Base-by-base conservation (phyloP, 345 rosid genomes). In the Melaleuca quinquenervia region DNA sequence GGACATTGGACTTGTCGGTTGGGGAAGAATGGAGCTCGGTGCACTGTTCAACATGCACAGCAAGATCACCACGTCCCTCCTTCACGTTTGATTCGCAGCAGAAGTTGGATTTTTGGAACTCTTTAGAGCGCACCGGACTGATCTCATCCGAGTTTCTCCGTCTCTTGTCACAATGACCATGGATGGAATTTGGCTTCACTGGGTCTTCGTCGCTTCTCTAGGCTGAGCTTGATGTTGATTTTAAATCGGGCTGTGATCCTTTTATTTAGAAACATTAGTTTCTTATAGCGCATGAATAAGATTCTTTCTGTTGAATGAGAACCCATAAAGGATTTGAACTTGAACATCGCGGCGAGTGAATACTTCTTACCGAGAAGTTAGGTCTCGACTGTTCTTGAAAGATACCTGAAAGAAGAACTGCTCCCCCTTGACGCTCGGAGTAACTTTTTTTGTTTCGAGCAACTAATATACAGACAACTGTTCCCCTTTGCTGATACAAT, bases 301-400 rank as follows among this genome's bases (percentile, higher is more conserved):
- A 41, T 41, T 41, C 41, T 41, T 41, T 41, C 41, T 41, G 4
- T 41, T 41, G 41, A 41, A 41, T 41, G 41, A 41, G 41, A 41
- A 41, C 41, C 41, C 41, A 41, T 41, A 4, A 56, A 58, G n/a
- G 18, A 58, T 58, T 58, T 58, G 18, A 58, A 26, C 8, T 58
- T 5, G 0, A 11, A 58, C 0, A 1, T n/a, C 16, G 12, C 0
- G 4, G 8, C 0, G 16, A 58, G 9, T n/a, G 4, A 58, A 58
- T 58, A 58, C 29, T n/a, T 58, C 20, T n/a, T 15, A 58, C 16
- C 2, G 36, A 58, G 5, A n/a, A 58, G n/a, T 27, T 58, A n/a
- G 2, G n/a, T 58, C 18, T 12, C 18, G 1, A 58, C n/a, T n/a
- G 7, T 58, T 15, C 8, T 58, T 58, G 12, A 58, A n/a, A 58